Conservation (phyloP, 257 asterid genomes). For the Solanum clarkiae region DNA sequence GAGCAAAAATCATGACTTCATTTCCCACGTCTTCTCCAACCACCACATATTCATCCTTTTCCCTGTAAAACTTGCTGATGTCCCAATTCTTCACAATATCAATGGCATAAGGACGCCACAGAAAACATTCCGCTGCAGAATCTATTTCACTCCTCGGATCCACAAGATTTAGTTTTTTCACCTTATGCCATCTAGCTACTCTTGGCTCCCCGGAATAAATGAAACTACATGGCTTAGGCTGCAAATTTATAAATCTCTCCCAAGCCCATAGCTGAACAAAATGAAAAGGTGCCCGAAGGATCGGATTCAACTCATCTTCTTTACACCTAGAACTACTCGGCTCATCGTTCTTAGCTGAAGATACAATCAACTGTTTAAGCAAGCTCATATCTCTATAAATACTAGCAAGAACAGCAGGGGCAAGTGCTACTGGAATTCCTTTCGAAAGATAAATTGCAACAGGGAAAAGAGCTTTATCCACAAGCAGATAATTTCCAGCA, state of each 20-base stretch:
- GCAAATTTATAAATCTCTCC: constrained; percentile 23
- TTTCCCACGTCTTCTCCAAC: neutral
- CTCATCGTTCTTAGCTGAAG: neutral
- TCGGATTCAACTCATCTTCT: neutral
- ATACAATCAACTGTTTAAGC: neutral
- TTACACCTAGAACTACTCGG: neutral
- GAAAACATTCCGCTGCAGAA: neutral
- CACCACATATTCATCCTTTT: neutral
- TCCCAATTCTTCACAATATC: neutral
- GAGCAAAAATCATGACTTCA: constrained; percentile 6
- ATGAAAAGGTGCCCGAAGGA: neutral
- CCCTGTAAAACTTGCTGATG: neutral
- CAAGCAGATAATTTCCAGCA: neutral
- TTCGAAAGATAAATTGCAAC: constrained; percentile 12
- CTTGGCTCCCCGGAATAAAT: constrained; percentile 2
- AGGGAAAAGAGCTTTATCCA: neutral
- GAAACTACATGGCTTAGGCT: neutral
- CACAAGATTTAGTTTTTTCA: neutral
- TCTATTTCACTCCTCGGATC: neutral
- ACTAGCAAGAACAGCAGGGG: constrained; percentile 21
- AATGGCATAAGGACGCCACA: constrained; percentile 17
- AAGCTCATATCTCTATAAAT: neutral
- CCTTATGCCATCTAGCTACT: constrained; percentile 20
- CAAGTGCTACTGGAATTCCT: constrained; percentile 15
- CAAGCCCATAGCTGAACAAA: constrained; percentile 33